phyloP scores from a whole-genome alignment of 805 yeast genomes.

The Metschnikowia gelsemii region DNA sequence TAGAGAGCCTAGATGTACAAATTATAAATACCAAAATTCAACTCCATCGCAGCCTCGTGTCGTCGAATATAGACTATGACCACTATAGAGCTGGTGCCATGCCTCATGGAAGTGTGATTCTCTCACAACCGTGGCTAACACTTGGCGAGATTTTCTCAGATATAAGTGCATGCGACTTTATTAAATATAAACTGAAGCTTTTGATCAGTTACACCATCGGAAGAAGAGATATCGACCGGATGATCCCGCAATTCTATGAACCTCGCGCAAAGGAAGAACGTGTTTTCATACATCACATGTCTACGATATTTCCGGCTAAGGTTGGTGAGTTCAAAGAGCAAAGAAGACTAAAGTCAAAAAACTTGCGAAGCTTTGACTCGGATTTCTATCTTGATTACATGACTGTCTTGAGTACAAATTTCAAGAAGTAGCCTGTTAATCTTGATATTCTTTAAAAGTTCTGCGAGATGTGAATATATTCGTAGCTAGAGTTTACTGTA shows the following conservation, averaged over 20 bases:
- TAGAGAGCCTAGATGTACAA: constrained; percentile 13
- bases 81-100: constrained; percentile 14
- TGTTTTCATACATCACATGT: constrained; percentile 3
- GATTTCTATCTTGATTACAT: constrained; percentile 8
- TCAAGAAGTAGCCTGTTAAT: not conserved
- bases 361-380: constrained; percentile 1
- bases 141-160: constrained; percentile 9
- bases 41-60: constrained; percentile 6
- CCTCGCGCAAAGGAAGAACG: constrained; percentile 11
- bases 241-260: constrained; percentile 15
- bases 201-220: constrained; percentile 8
- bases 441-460: not conserved
- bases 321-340: not conserved
- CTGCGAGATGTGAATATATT: not conserved
- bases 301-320: constrained; percentile 1
- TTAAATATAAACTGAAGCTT: constrained; percentile 11
- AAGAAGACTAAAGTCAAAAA: not conserved
- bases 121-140: constrained; percentile 4
- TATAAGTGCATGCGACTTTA: constrained; percentile 16
- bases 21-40: constrained; percentile 14
- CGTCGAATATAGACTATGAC: constrained; percentile 13
- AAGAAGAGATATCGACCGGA: constrained; percentile 9
- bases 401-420: constrained; percentile 2
- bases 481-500: constrained; percentile 5
- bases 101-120: constrained; percentile 5